Evolutionary conservation across 1,284 basidiomycete genomes (phyloP).

Genomic region (Moniliella sp.): DNA sequence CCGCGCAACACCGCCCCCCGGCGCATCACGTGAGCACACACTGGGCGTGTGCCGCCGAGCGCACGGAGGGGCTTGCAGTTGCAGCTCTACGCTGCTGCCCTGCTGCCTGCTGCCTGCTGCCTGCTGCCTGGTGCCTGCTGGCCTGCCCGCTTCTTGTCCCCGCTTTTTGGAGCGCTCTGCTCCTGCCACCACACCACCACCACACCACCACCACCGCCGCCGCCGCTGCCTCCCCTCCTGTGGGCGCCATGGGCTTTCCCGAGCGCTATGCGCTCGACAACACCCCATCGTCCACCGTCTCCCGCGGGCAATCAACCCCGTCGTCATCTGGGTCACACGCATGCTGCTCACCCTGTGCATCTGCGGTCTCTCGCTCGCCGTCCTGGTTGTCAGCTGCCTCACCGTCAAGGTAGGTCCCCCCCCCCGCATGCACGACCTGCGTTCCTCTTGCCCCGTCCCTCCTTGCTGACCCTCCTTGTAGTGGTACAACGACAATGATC

Average conservation of each 20-base stretch:
- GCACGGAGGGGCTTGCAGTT: too few species aligned
- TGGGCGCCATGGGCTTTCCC: constrained; percentile 29
- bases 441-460: background rate
- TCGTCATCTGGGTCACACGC: constrained; percentile 19
- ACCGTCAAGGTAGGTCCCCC: constrained; percentile 7
- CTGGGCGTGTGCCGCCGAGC: too few species aligned
- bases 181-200: too few species aligned
- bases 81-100: too few species aligned
- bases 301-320: constrained; percentile 19
- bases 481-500: constrained; percentile 33
- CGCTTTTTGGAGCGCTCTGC: background rate
- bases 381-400: constrained; percentile 23
- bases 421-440: background rate
- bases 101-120: too few species aligned
- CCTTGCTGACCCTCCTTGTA: constrained; percentile 1
- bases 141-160: background rate
- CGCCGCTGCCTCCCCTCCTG: too few species aligned
- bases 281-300: constrained; percentile 7
- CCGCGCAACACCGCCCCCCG: too few species aligned
- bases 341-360: constrained; percentile 24
- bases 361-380: constrained; percentile 20
- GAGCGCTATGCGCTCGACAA: constrained; percentile 17
- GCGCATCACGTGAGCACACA: too few species aligned
- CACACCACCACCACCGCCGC: too few species aligned
- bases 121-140: too few species aligned